phyloP scores from a whole-genome alignment of 2,329 filamentous ascomycete species.

The Epichloe festucae region DNA sequence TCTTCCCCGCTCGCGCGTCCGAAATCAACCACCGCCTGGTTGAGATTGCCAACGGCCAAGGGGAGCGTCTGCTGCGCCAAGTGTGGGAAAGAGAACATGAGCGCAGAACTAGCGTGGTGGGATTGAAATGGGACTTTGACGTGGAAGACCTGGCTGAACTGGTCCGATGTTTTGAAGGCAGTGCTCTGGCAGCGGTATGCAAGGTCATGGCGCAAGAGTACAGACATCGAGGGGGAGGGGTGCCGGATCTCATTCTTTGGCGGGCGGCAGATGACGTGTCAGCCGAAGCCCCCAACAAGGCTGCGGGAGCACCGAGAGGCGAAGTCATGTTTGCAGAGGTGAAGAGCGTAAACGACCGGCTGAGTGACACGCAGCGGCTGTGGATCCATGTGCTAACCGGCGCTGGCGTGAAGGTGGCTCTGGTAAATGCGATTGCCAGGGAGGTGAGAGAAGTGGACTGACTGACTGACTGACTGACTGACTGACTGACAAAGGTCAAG shows the following conservation, averaged over 20 bases:
- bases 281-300: constrained; percentile 4
- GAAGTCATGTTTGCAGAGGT: constrained; percentile 69
- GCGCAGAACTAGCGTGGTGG: constrained; percentile 72
- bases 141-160: constrained; percentile 70
- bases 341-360: constrained; percentile 76
- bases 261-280: constrained; percentile 21
- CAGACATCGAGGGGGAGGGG: constrained; percentile 62
- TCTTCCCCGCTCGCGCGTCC: constrained; percentile 72
- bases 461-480: not conserved
- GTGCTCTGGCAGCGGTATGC: constrained; percentile 70
- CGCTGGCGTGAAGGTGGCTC: constrained; percentile 73
- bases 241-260: constrained; percentile 92
- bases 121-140: constrained; percentile 81
- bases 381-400: constrained; percentile 92
- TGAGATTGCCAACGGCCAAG: constrained; percentile 74
- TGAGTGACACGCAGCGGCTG: constrained; percentile 90
- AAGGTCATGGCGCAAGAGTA: constrained; percentile 96
- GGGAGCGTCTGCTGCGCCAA: constrained; percentile 49
- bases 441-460: constrained; percentile 33
- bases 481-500: too few species aligned
- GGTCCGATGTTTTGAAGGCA: constrained; percentile 62
- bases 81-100: constrained; percentile 59
- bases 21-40: constrained; percentile 83
- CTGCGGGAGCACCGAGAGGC: constrained; percentile 25
- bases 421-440: constrained; percentile 52